Evolutionary conservation across 495 filamentous ascomycete genomes (phyloP).

Genomic region (Neurospora hispaniola): DNA sequence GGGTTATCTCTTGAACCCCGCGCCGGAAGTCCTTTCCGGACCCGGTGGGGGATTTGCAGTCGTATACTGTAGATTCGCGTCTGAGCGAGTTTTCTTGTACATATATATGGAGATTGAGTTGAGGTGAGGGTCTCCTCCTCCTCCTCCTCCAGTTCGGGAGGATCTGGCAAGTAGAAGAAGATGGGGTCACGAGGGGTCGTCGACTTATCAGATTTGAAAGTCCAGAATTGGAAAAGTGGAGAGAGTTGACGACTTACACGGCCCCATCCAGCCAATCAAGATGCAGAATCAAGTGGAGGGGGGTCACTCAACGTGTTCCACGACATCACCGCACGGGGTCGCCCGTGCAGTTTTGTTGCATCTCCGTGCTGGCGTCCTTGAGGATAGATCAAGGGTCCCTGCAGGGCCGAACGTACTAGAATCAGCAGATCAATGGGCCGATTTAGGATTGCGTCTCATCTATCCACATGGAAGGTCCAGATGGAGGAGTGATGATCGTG

Average conservation of each 20-base stretch:
- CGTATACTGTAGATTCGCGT: no score
- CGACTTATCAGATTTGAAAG: not conserved
- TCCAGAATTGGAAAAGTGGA: not conserved
- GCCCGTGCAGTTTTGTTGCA: not conserved
- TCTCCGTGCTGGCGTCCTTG: not conserved
- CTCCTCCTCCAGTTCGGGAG: no score
- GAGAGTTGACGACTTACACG: not conserved
- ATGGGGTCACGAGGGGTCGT: not conserved
- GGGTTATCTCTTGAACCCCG: not conserved
- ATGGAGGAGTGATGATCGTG: not conserved
- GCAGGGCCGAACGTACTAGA: not conserved
- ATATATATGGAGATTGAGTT: no score
- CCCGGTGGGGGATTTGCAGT: not conserved
- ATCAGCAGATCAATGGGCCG: not conserved
- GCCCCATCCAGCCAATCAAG: not conserved
- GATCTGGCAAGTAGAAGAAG: no score
- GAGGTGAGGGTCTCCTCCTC: no score
- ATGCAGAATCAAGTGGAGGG: not conserved
- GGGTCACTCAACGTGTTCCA: not conserved
- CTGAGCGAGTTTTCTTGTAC: no score
- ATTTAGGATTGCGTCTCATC: not conserved
- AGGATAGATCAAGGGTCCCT: not conserved
- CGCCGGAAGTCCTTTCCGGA: not conserved
- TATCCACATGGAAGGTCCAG: not conserved
- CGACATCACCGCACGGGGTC: not conserved